Evolutionary conservation across 495 filamentous ascomycete species (phyloP), one percentile per base, ranked within the genome.

Genomic region (Penicillium crystallinum): DNA sequence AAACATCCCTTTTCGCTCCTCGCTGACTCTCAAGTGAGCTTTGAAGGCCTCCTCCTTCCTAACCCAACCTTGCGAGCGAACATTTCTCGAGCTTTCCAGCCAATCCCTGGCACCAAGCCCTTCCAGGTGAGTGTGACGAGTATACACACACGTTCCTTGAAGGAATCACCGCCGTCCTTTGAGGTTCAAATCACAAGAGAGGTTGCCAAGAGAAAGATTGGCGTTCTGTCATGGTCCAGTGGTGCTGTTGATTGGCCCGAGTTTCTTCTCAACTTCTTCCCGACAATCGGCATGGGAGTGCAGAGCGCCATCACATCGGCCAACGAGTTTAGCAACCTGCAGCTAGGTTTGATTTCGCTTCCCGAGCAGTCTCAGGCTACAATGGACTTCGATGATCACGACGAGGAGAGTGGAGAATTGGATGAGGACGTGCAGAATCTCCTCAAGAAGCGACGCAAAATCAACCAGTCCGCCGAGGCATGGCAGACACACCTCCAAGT

Each of bases 161-260:
- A 33, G n/a, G 55, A 67, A 25, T 49, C 49, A 0, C 61, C 59
- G 2, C 73, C 73, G 29, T 55, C 58, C 0, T 41, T 76, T 6
- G 61, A 62, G 8, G 49, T 73, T 1, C 57, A 71, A 49, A 34
- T 66, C 6, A 54, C 58, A 4, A 72, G 64, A 49, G 36, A 59
- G 45, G 46, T 76, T 7, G 65, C 66, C 2, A 12, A 58, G n/a
- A 49, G 53, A 30, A 73, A 73, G 42, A 34, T 59, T 36, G 65
- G 53, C 4, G 68, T 69, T 39, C 59, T 58, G 19, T 58, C 64
- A 9, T 75, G 70, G 72, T 63, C 59, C 6, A 75, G 69, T 55
- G 73, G 73, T 5, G 54, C 58, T 15, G 49, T 68, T 23, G 17
- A 37, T 1, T 77, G 70, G 72, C 70, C 74, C 3, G 62, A 58